A percentile compares a stretch with the other conserved stretches of the same genome.
These are phyloP conservation scores for Sporisorium scitamineum DNA, from an alignment of 1,284 basidiomycete species.

Conservation along the genomic window DNA sequence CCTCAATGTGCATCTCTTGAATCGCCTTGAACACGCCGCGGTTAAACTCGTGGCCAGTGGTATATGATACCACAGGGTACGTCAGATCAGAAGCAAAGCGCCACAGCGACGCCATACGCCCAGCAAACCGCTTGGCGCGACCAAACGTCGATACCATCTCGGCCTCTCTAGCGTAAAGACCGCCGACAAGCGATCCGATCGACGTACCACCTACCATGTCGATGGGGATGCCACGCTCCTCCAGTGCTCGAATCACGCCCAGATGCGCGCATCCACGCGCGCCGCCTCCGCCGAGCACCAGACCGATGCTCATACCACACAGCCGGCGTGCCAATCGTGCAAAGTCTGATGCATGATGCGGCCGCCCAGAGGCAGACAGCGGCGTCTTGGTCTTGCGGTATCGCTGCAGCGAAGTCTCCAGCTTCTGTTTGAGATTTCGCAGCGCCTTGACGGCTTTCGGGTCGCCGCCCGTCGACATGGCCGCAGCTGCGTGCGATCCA, in stretches of 20 bases:
- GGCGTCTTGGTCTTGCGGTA: slow-evolving; percentile 69
- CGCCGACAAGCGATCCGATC: slow-evolving; percentile 91
- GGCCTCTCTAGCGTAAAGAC: slow-evolving; percentile 92
- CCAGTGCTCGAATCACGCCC: slow-evolving; percentile 87
- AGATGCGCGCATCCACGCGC: slow-evolving; percentile 94
- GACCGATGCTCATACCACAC: slow-evolving; percentile 91
- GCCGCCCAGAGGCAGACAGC: slow-evolving; percentile 71
- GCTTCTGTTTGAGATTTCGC: slow-evolving; percentile 82
- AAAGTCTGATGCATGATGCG: slow-evolving; percentile 89
- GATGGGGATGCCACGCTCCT: slow-evolving; percentile 91
- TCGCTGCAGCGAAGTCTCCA: slow-evolving; percentile 87
- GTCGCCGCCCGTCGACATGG: slow-evolving; percentile 73
- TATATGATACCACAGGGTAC: slow-evolving; percentile 96
- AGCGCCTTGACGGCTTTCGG: slow-evolving; percentile 87
- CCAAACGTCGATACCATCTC: slow-evolving; percentile 88
- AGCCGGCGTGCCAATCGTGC: slow-evolving; percentile 88
- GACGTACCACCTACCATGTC: slow-evolving; percentile 85
- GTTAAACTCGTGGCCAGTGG: slow-evolving; percentile 78
- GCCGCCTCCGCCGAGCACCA: slow-evolving; percentile 95
- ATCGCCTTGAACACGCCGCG: slow-evolving; percentile 52
- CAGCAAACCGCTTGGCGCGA: slow-evolving; percentile 89
- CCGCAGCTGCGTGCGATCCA: slow-evolving; percentile 65
- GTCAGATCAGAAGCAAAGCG: slow-evolving; percentile 93
- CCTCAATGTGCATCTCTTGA: slow-evolving; percentile 77
- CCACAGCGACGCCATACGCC: slow-evolving; percentile 93